Conservation (phyloP, 2,329 filamentous ascomycete species). For the Rhynchosporium secalis region DNA sequence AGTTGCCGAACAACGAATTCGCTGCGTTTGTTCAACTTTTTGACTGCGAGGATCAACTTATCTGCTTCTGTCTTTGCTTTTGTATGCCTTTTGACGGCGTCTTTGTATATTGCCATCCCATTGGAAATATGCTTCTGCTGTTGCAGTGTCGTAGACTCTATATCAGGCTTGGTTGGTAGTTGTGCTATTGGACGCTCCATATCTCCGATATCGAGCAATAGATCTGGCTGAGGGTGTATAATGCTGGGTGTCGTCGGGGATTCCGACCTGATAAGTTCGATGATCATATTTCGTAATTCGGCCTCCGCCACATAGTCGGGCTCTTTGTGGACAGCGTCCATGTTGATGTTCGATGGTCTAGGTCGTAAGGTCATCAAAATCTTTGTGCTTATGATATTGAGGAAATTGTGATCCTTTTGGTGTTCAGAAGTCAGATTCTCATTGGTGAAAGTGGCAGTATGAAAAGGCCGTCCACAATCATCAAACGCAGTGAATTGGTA, state of each 20-base stretch:
- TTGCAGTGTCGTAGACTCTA: not conserved
- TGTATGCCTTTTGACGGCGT: not conserved
- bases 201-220: not conserved
- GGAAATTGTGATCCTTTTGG: not conserved
- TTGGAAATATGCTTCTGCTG: not conserved
- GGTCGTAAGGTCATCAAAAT: not conserved
- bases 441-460: not conserved
- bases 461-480: not conserved
- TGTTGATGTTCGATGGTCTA: not conserved
- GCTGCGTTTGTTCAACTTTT: not conserved
- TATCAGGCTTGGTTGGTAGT: not conserved
- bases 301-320: not conserved
- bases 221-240: not conserved
- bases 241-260: not conserved
- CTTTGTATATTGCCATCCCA: slow-evolving; percentile 3
- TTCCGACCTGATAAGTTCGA: no score
- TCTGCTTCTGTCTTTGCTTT: not conserved
- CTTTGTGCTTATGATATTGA: not conserved
- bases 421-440: no score
- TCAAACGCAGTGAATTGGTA: not conserved
- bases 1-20: slow-evolving; percentile 1
- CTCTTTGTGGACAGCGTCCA: not conserved
- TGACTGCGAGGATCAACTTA: not conserved
- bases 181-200: not conserved
- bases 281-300: not conserved